A percentile compares a stretch with the other conserved stretches of the same genome.
Evolutionary conservation across 768 basidiomycete genomes (phyloP).

Genomic region (Lentinula boryana): DNA sequence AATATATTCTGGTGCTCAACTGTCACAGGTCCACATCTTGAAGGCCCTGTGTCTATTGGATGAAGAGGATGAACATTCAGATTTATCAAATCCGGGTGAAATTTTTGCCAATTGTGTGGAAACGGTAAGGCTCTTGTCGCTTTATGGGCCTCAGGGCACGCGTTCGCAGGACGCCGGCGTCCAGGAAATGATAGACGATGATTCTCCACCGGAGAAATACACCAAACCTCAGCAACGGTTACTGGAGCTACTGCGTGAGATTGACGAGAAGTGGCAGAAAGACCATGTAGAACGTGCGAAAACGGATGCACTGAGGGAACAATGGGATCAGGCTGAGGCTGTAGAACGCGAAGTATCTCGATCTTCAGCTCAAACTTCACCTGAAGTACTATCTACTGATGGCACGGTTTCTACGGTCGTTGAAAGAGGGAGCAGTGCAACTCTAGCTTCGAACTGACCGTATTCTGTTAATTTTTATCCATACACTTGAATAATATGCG

Average conservation of each 20-base stretch:
- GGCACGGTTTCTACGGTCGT: not conserved
- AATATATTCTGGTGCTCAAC: not conserved
- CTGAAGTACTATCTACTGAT: not conserved
- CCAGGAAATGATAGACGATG: conserved; percentile 43
- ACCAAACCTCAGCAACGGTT: conserved; percentile 45
- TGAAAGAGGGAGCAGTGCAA: not conserved
- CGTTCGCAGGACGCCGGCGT: conserved; percentile 44
- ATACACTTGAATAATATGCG: too few relatives aligned
- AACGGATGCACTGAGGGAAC: not conserved
- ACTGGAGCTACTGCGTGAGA: conserved; percentile 38
- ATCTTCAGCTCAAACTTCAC: not conserved
- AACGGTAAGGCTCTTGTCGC: conserved; percentile 39
- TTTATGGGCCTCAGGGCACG: conserved; percentile 53
- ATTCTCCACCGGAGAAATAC: conserved; percentile 29
- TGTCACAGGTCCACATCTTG: conserved; percentile 46
- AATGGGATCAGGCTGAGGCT: not conserved
- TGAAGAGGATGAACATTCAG: conserved; percentile 29
- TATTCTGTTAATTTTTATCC: not conserved
- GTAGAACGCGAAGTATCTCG: not conserved
- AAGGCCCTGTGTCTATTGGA: conserved; percentile 40
- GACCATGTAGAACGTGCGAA: conserved; percentile 3
- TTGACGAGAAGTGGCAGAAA: conserved; percentile 40
- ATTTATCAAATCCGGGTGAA: not conserved
- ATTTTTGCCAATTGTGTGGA: conserved; percentile 36
- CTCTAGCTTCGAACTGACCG: not conserved